A percentile compares a stretch with the other conserved stretches of the same genome.
phyloP scores from a whole-genome alignment of 2,329 filamentous ascomycete species.

The Pestalotiopsis sp. region DNA sequence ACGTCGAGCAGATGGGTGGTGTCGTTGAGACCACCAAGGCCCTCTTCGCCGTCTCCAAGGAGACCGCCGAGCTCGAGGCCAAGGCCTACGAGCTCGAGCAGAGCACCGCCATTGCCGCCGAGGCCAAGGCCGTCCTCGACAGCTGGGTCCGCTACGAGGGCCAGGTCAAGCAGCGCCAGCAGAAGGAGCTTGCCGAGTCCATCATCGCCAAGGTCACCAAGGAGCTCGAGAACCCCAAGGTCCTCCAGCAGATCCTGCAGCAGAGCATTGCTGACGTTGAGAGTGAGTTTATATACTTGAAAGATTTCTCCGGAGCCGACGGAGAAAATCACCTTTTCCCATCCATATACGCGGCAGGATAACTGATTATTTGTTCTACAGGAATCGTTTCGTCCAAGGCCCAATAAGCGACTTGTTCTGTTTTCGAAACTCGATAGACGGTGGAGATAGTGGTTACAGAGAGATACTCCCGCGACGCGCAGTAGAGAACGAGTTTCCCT shows the following conservation, averaged over 20 bases:
- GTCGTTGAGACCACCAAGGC: constrained; percentile 97
- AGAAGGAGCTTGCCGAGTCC: constrained; percentile 89
- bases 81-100: constrained; percentile 98
- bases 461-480: constrained; percentile 25
- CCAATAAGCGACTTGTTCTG: constrained; percentile 37
- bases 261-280: constrained; percentile 96
- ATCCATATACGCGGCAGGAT: neutral
- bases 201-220: constrained; percentile 98
- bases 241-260: constrained; percentile 95
- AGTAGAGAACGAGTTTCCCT: constrained; percentile 47
- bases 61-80: constrained; percentile 95
- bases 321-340: neutral
- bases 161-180: constrained; percentile 98
- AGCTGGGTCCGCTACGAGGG: constrained; percentile 99
- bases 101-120: constrained; percentile 84
- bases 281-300: constrained; percentile 59
- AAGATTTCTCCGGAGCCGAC: neutral
- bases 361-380: constrained; percentile 42
- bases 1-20: constrained; percentile 89
- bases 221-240: constrained; percentile 97
- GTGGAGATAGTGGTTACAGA: constrained; percentile 33
- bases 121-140: constrained; percentile 95
- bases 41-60: constrained; percentile 98
- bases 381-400: constrained; percentile 67
- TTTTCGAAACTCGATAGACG: constrained; percentile 43